These are phyloP conservation scores for Pleurotus tuber-regium DNA, from an alignment of 768 basidiomycete genomes.

Conservation along the genomic window DNA sequence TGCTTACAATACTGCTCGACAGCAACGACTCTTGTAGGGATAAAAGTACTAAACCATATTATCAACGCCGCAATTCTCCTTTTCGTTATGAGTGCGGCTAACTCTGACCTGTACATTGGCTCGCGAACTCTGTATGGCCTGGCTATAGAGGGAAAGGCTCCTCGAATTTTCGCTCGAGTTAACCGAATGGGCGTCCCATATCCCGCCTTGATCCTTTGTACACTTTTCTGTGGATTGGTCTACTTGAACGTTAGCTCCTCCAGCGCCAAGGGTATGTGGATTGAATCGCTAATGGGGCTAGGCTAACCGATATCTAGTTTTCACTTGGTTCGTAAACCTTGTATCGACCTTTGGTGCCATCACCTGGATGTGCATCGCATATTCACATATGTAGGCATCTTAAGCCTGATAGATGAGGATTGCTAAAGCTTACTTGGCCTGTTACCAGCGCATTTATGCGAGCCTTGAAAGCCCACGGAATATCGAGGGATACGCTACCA, in stretches of 20 bases:
- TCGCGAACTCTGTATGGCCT: constrained; percentile 48
- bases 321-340: constrained; percentile 48
- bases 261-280: constrained; percentile 49
- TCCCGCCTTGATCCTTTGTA: constrained; percentile 52
- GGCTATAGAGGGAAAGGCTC: constrained; percentile 49
- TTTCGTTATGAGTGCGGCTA: constrained; percentile 63
- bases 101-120: constrained; percentile 60
- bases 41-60: constrained; percentile 57
- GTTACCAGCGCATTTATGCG: constrained; percentile 47
- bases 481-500: constrained; percentile 40
- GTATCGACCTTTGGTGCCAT: constrained; percentile 47
- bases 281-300: too few species aligned
- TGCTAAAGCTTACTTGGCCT: constrained; percentile 14
- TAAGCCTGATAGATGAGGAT: background rate
- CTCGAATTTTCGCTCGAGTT: constrained; percentile 40
- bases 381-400: constrained; percentile 53
- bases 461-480: constrained; percentile 38
- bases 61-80: constrained; percentile 64
- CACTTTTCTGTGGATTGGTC: constrained; percentile 51
- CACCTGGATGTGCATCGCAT: constrained; percentile 53
- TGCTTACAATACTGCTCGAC: background rate
- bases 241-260: constrained; percentile 55
- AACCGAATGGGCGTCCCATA: constrained; percentile 47
- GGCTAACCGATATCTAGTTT: constrained; percentile 39
- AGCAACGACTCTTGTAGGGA: constrained; percentile 45